Percentiles rank a stretch among this genome's conserved stretches.
These are phyloP conservation scores for Vitis vinifera DNA, from an alignment of 164 flowering plant genomes.

Conservation along the genomic window ASM3070453v1 NC_081810.1:2275501-2276000, in stretches of 20 bases:
- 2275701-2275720: slow-evolving; percentile 85
- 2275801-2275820: not conserved
- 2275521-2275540: too few species aligned
- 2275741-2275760: not conserved
- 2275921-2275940: slow-evolving; percentile 6
- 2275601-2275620: slow-evolving; percentile 53
- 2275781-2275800: not conserved
- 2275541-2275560: too few species aligned
- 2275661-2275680: slow-evolving; percentile 53
- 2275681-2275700: slow-evolving; percentile 67
- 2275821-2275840: not conserved
- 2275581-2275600: slow-evolving; percentile 65
- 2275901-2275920: slow-evolving; percentile 21
- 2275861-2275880: not conserved
- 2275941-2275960: slow-evolving; percentile 5
- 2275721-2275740: slow-evolving; percentile 53
- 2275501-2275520: too few species aligned
- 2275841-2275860: not conserved
- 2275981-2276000: slow-evolving; percentile 15
- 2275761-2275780: not conserved
- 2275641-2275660: slow-evolving; percentile 49
- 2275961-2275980: slow-evolving; percentile 13
- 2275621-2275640: slow-evolving; percentile 63
- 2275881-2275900: not conserved
- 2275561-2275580: too few species aligned